These are phyloP conservation scores for Cladophialophora chaetospira DNA, from an alignment of 2,329 filamentous ascomycete species.

Conservation along the genomic window DNA sequence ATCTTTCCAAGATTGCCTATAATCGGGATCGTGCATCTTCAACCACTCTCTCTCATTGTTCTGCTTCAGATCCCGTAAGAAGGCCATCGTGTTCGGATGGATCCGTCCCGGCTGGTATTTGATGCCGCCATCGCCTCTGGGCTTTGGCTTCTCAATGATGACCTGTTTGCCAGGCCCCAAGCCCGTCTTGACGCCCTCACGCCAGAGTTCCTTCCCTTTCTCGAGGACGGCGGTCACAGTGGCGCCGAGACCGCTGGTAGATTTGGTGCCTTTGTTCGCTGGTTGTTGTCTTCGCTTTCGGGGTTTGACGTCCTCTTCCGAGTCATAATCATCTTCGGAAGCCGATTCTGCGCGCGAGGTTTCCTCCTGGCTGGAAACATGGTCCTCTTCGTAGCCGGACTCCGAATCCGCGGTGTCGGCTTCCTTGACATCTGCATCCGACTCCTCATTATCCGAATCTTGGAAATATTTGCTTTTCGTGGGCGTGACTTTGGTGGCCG, in stretches of 20 bases:
- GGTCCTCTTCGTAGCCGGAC: conserved; percentile 31
- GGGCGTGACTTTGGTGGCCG: conserved; percentile 39
- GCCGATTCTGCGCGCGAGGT: conserved; percentile 22
- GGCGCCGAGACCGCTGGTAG: conserved; percentile 33
- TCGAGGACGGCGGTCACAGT: conserved; percentile 29
- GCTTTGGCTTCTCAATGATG: conserved; percentile 64
- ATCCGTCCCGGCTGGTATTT: conserved; percentile 60
- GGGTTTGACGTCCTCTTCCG: conserved; percentile 36
- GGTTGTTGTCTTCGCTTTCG: conserved; percentile 18
- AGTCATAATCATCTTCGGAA: conserved; percentile 36
- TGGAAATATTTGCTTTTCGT: conserved; percentile 57
- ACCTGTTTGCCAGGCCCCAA: conserved; percentile 62
- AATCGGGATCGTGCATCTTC: conserved; percentile 75
- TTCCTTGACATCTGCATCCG: conserved; percentile 35
- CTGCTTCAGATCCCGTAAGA: conserved; percentile 58
- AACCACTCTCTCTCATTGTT: conserved; percentile 67
- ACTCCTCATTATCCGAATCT: conserved; percentile 39
- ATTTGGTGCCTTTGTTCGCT: conserved; percentile 18
- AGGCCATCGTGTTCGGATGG: conserved; percentile 65
- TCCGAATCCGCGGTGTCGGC: conserved; percentile 20
- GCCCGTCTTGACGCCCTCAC: conserved; percentile 56
- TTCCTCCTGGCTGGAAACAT: conserved; percentile 32
- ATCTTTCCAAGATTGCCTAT: conserved; percentile 74
- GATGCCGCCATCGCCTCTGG: conserved; percentile 60
- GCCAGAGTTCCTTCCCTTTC: conserved; percentile 57